Evolutionary conservation across 1,284 basidiomycete genomes (phyloP).

Genomic region (Rhodotorula sp.): DNA sequence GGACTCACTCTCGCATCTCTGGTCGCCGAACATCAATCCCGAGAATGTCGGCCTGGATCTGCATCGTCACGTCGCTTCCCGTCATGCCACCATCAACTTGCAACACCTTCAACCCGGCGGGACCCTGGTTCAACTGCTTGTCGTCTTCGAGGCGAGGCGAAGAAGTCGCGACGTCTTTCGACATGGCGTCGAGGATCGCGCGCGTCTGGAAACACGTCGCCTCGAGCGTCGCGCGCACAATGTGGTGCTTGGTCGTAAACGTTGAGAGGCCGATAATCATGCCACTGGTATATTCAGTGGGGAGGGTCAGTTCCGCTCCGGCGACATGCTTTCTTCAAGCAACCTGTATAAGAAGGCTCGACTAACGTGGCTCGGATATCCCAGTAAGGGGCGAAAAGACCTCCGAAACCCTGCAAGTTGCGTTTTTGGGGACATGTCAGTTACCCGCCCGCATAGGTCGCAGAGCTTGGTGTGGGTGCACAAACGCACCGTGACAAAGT

Average conservation of each 20-base stretch:
- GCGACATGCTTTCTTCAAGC: no score
- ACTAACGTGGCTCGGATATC: constrained; percentile 68
- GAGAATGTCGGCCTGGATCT: constrained; percentile 85
- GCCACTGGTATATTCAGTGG: constrained; percentile 50
- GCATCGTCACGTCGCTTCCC: constrained; percentile 70
- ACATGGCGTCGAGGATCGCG: constrained; percentile 91
- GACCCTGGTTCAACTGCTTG: constrained; percentile 7
- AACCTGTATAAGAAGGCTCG: background rate
- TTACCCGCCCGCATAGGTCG: constrained; percentile 69
- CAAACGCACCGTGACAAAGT: constrained; percentile 88
- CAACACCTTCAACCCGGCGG: constrained; percentile 31
- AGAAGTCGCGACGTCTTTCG: constrained; percentile 62
- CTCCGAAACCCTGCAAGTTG: constrained; percentile 52
- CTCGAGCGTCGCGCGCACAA: constrained; percentile 76
- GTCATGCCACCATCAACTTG: constrained; percentile 49
- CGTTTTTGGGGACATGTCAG: no score
- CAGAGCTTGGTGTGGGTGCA: constrained; percentile 58
- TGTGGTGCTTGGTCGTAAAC: constrained; percentile 89
- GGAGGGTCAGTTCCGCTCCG: background rate
- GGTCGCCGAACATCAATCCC: constrained; percentile 89
- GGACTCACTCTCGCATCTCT: constrained; percentile 88
- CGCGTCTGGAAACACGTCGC: constrained; percentile 78
- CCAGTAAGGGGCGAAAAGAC: constrained; percentile 60
- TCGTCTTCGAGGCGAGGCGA: constrained; percentile 45
- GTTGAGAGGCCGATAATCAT: constrained; percentile 81